Percentiles rank a stretch among this genome's conserved stretches.
phyloP scores from a whole-genome alignment of 441 rosid species.

The Brassica balearica region DNA sequence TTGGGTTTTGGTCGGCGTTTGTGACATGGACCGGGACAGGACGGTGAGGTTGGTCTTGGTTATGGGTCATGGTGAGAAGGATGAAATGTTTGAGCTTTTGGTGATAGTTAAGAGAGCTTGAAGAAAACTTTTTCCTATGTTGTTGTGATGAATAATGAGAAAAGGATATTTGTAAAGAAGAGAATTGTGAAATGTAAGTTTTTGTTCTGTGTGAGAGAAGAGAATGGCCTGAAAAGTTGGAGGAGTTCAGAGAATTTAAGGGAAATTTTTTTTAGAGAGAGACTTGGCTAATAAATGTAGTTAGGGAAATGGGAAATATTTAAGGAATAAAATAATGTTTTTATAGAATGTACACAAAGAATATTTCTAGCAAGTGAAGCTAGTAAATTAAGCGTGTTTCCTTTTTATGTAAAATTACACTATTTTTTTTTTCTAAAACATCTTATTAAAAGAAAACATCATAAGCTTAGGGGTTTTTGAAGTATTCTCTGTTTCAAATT shows the following conservation, averaged over 20 bases:
- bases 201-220: constrained; percentile 12
- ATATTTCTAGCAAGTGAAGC: constrained; percentile 18
- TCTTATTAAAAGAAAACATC: no score
- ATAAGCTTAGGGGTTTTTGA: no score
- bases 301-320: constrained; percentile 34
- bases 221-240: constrained; percentile 41
- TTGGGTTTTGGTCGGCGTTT: constrained; percentile 33
- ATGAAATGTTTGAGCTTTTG: not conserved
- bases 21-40: constrained; percentile 41
- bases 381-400: not conserved
- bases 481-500: no score
- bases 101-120: not conserved
- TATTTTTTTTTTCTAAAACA: not conserved
- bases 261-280: constrained; percentile 21
- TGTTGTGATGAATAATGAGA: constrained; percentile 12
- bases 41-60: constrained; percentile 30
- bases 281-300: constrained; percentile 36
- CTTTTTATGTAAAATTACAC: not conserved
- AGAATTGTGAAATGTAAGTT: constrained; percentile 34
- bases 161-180: constrained; percentile 31
- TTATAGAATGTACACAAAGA: constrained; percentile 3
- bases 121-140: not conserved
- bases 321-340: constrained; percentile 19
- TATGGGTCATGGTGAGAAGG: constrained; percentile 25
- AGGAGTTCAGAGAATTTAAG: constrained; percentile 37